Conservation (phyloP, 2,329 filamentous ascomycete genomes). For the Trichoderma polysporum region DNA sequence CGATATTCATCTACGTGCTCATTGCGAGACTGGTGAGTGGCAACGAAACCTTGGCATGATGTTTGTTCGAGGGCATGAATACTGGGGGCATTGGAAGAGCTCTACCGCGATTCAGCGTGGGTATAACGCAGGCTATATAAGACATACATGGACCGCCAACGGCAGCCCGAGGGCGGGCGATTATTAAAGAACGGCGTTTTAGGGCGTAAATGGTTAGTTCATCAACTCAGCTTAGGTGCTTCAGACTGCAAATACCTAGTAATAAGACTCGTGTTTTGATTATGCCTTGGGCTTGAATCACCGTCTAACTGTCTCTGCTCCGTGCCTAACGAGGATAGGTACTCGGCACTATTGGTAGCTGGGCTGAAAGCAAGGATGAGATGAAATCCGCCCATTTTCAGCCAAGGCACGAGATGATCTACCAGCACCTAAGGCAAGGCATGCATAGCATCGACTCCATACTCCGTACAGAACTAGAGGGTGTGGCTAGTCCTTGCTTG, state of each 20-base stretch:
- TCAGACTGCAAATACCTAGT: not conserved
- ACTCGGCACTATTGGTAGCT: not conserved
- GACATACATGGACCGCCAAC: not conserved
- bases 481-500: not conserved
- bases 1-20: slow-evolving; percentile 80
- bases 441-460: not conserved
- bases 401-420: not conserved
- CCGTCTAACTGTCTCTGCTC: not conserved
- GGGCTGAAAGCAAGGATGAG: not conserved
- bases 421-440: not conserved
- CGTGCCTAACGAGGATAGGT: not conserved
- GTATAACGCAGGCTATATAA: not conserved
- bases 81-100: not conserved
- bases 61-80: not conserved
- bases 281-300: not conserved
- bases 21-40: slow-evolving; percentile 70
- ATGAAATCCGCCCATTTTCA: not conserved
- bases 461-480: not conserved
- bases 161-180: not conserved
- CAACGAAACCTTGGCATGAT: slow-evolving; percentile 31
- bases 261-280: not conserved
- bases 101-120: not conserved
- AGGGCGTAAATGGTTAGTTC: not conserved
- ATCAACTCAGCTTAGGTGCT: not conserved
- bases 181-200: slow-evolving; percentile 3